Percentiles rank a stretch among this genome's conserved stretches.
Conservation (phyloP, 2,329 filamentous ascomycete genomes). For the Curvularia lunata region DNA sequence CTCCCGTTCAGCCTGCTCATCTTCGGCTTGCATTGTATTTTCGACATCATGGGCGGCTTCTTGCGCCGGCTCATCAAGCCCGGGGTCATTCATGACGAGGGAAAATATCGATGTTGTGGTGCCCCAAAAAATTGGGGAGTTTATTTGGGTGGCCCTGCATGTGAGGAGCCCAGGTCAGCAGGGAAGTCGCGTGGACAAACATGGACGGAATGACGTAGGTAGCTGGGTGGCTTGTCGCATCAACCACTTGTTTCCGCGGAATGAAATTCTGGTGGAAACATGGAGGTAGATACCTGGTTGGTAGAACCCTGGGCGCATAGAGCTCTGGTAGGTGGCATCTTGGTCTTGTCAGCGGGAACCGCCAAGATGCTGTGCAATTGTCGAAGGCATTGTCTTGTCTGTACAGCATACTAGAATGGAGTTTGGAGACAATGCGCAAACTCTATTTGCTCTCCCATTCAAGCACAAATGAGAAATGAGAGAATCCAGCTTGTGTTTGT, state of each 20-base stretch:
- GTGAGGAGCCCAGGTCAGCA: constrained; percentile 11
- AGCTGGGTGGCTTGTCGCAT: background rate
- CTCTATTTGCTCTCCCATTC: background rate
- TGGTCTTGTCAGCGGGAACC: too few relatives aligned
- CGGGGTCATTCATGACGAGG: constrained; percentile 56
- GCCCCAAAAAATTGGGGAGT: background rate
- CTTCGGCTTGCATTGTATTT: constrained; percentile 39
- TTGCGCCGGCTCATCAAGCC: constrained; percentile 57
- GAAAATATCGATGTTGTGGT: background rate
- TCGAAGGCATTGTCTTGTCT: background rate
- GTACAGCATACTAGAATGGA: background rate
- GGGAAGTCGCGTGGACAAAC: constrained; percentile 13
- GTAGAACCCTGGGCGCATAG: background rate
- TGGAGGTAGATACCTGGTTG: background rate
- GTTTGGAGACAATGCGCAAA: background rate
- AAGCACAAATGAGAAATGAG: too few relatives aligned
- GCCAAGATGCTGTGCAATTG: background rate
- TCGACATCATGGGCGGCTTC: constrained; percentile 57
- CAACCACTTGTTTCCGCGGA: background rate
- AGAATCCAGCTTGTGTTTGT: background rate
- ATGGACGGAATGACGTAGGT: constrained; percentile 15
- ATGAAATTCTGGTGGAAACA: background rate
- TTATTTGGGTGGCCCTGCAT: constrained; percentile 1
- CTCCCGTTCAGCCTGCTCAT: constrained; percentile 47
- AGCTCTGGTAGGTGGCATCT: background rate